phyloP scores from a whole-genome alignment of 108 stramenopile species.

The Aureococcus anophagefferens region DNA sequence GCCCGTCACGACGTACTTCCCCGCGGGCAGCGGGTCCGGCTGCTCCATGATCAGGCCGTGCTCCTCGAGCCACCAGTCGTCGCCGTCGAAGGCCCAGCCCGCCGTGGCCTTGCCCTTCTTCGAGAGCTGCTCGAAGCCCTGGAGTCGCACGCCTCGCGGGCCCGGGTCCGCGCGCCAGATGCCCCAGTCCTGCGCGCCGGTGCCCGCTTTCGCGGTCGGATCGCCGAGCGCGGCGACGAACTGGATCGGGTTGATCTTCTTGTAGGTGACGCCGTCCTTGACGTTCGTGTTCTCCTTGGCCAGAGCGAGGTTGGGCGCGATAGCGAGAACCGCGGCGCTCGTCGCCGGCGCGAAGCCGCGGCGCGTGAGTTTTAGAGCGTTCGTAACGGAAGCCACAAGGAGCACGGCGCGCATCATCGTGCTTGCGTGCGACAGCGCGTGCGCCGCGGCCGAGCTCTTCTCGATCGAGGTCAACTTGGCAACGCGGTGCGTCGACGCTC shows the following conservation, averaged over 20 bases:
- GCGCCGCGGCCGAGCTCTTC: too few relatives aligned
- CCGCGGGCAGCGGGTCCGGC: slow-evolving; percentile 24
- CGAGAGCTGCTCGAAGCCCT: slow-evolving; percentile 42
- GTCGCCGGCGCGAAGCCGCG: too few relatives aligned
- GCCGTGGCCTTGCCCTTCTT: slow-evolving; percentile 53
- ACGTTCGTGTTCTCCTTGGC: too few relatives aligned
- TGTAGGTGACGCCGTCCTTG: too few relatives aligned
- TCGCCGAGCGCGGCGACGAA: slow-evolving; percentile 71
- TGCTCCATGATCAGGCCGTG: slow-evolving; percentile 60
- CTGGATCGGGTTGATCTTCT: slow-evolving; percentile 45
- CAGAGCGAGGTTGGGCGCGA: too few relatives aligned
- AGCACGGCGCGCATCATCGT: too few relatives aligned
- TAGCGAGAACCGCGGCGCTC: too few relatives aligned
- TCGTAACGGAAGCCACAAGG: too few relatives aligned
- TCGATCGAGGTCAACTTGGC: too few relatives aligned
- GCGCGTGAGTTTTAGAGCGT: too few relatives aligned
- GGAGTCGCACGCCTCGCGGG: slow-evolving; percentile 63
- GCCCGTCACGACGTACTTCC: slow-evolving; percentile 53
- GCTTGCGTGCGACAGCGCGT: too few relatives aligned
- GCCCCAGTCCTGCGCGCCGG: slow-evolving; percentile 55
- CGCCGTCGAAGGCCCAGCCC: slow-evolving; percentile 62
- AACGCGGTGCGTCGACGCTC: too few relatives aligned
- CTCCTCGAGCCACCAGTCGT: slow-evolving; percentile 75
- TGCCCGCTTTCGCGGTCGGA: slow-evolving; percentile 46
- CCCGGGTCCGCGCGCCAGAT: slow-evolving; percentile 70